Evolutionary conservation across 805 yeast genomes (phyloP), one percentile per base, ranked within the genome.

Genomic region (Myxozyma melibiosi): DNA sequence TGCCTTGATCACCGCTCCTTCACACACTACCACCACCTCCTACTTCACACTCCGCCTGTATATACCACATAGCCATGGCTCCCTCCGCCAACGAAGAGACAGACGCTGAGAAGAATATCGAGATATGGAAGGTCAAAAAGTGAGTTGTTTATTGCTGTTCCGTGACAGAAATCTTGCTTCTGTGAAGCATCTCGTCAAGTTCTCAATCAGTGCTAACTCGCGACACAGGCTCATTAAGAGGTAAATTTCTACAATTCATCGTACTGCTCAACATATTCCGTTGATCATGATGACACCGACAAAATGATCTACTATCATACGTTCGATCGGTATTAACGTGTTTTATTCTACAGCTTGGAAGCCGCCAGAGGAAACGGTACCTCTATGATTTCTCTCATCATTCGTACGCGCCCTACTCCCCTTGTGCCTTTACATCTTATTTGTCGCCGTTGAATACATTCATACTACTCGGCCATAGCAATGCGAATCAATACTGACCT

Each of bases 91-190:
- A 57, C 43, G 59, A 58, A 35, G 80, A 84, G 66, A 78, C 84
- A 60, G 96, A 90, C 65, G 94, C 96, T 51, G 99, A 94, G 73
- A 90, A 88, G 78, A 92, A 91, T 78, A 92, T 94, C 72, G 96
- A 94, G 79, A 91, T 94, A 79, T 94, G 99, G 99, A 94, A 94
- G 84, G 85, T 94, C 80, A 92, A 91, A 80, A 94, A 94, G 77
- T 55, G 47, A 38, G 63, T 44, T 11, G 13, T 44, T 31, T 34
- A 18, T 47, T 22, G 7, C 27, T 31, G 27, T 6, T n/a, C n/a
- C 31, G 22, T 30, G n/a, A n/a, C 25, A 38, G 42, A 31, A 7
- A 18, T 33, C 28, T 24, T 34, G n/a, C 24, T 22, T 14, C 13
- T 35, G 9, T 22, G 33, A 8, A 34, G n/a, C 28, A 5, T 37